Conservation (phyloP, 2,329 filamentous ascomycete genomes). For the Xylaria polymorpha region DNA sequence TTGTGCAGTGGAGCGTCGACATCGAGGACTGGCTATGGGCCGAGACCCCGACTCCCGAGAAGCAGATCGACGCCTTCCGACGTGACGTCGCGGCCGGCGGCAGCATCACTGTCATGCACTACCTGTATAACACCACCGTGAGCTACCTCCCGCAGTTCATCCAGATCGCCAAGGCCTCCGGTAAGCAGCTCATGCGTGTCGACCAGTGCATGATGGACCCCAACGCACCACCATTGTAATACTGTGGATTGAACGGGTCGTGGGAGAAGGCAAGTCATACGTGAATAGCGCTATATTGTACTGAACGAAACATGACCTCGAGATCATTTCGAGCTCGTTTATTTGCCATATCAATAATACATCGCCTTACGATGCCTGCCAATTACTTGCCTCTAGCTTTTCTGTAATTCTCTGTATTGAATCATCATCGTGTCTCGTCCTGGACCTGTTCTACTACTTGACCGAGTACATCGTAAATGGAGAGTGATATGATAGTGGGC, state of each 20-base stretch:
- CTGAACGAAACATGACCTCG: not conserved
- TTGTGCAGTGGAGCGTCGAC: conserved; percentile 77
- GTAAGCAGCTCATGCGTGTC: conserved; percentile 73
- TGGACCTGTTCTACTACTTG: not conserved
- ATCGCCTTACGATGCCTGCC: not conserved
- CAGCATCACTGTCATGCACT: conserved; percentile 75
- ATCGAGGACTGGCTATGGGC: conserved; percentile 79
- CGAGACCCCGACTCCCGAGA: conserved; percentile 69
- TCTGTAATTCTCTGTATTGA: not conserved
- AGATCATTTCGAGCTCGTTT: not conserved
- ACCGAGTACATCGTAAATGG: not conserved
- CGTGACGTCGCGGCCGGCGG: conserved; percentile 71
- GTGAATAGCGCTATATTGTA: not conserved
- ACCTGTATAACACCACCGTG: conserved; percentile 73
- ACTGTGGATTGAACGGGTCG: not conserved
- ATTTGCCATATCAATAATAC: not conserved
- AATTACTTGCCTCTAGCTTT: not conserved
- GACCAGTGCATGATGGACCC: conserved; percentile 75
- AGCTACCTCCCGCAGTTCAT: conserved; percentile 73
- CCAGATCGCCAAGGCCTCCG: conserved; percentile 69
- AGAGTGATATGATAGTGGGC: not conserved
- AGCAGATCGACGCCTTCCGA: conserved; percentile 74
- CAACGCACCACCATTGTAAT: conserved; percentile 59
- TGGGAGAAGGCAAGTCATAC: not conserved
- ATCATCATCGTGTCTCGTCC: not conserved